A percentile compares a stretch with the other conserved stretches of the same genome.
These are phyloP conservation scores for Botrytis fragariae DNA, from an alignment of 2,329 filamentous ascomycete genomes.

Conservation along the genomic window DNA sequence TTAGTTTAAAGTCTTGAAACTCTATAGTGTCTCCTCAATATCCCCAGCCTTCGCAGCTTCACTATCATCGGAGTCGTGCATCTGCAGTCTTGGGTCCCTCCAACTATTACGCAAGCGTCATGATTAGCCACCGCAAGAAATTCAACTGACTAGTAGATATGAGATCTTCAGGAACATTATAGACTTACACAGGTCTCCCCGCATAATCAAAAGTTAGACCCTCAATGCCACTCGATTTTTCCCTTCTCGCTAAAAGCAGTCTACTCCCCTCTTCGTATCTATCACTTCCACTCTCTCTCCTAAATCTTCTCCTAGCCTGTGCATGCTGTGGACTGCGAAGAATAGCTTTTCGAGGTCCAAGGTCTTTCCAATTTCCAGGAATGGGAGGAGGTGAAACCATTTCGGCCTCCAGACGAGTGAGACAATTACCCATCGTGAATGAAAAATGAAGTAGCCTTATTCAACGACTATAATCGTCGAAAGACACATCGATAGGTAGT, in stretches of 20 bases:
- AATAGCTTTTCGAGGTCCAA: neutral
- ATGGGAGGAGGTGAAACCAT: neutral
- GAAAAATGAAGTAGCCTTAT: neutral
- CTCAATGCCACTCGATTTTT: constrained; percentile 8
- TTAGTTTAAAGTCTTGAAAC: neutral
- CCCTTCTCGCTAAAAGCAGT: neutral
- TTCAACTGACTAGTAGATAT: fast-evolving
- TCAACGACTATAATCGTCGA: neutral
- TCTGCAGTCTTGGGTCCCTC: constrained; percentile 3
- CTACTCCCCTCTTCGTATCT: neutral
- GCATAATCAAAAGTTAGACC: constrained; percentile 7
- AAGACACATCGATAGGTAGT: neutral
- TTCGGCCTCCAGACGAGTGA: neutral
- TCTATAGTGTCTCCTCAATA: neutral
- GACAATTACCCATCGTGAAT: neutral
- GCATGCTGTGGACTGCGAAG: neutral
- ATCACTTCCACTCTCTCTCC: neutral
- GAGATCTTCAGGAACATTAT: neutral
- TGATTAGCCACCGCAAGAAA: neutral
- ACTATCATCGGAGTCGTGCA: neutral
- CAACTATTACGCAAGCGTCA: neutral
- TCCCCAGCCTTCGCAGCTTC: neutral
- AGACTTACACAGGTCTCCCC: constrained; percentile 13
- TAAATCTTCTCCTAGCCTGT: neutral
- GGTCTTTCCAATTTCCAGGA: neutral